Percentiles rank a stretch among this genome's conserved stretches.
Evolutionary conservation across 345 rosid species (phyloP).

Genomic region (Angophora floribunda): DNA sequence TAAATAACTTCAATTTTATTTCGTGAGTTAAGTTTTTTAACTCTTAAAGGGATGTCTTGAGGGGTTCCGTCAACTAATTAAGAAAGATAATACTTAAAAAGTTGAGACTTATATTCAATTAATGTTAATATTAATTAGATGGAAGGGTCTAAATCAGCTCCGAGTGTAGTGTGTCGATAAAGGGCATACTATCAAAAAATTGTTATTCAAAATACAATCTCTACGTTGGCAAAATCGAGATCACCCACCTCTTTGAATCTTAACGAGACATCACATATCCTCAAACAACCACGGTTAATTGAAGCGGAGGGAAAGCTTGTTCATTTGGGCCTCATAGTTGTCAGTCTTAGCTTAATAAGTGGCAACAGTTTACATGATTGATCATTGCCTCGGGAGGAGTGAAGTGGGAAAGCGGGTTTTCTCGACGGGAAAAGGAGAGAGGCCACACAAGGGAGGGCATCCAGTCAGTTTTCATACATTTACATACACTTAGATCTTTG

Average conservation of each 20-base stretch:
- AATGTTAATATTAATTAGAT: not conserved
- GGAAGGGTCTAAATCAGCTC: not conserved
- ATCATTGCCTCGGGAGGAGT: too few relatives aligned
- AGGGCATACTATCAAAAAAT: not conserved
- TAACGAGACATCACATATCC: not conserved
- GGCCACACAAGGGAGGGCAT: too few relatives aligned
- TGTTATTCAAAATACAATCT: not conserved
- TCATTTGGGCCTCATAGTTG: too few relatives aligned
- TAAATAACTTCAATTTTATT: not conserved
- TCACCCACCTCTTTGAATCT: not conserved
- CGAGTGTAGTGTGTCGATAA: not conserved
- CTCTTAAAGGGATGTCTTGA: not conserved
- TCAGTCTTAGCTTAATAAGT: too few relatives aligned
- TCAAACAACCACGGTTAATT: not conserved
- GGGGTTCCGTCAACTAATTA: not conserved
- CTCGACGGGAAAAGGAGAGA: too few relatives aligned
- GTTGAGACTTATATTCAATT: not conserved
- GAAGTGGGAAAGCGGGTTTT: too few relatives aligned
- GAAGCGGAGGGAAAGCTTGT: not conserved
- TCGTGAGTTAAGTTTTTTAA: too few relatives aligned
- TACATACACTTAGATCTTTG: not conserved
- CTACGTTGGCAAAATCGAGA: not conserved
- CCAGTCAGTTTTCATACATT: too few relatives aligned
- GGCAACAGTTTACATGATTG: too few relatives aligned
- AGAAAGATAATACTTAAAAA: rapidly evolving